Base-by-base conservation (phyloP, 257 asterid genomes). In the Coffea eugenioides region DNA sequence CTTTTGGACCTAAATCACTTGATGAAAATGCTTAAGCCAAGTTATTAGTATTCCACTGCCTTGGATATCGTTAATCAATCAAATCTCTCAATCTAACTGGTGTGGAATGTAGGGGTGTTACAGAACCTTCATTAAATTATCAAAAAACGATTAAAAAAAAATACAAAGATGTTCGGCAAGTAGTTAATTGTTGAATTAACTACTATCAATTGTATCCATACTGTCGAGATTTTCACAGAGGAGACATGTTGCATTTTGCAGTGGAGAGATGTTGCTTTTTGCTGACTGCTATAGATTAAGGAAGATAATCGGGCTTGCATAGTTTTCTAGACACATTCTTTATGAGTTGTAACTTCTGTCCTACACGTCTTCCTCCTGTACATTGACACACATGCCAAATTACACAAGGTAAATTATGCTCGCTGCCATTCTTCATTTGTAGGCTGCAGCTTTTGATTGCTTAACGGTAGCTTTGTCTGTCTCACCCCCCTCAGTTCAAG, bases 391-490 rank as follows among this genome's bases (percentile, higher is more conserved):
- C 69, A 59, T 9, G 15, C n/a, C 23, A 39, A 75, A 75, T 12
- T n/a, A 59, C 41, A 41, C 45, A 75, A 75, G 41, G 8, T 61
- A 49, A 23, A 8, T 61, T 70, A 71, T 72, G 27, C 36, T 71
- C 27, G 27, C 54, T 72, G 71, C 52, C 5, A 39, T 9, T 20
- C 69, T 81, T 76, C 70, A 49, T 80, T 84, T 84, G 83, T 91
- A 95, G 98, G 97, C 87, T 73, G 87, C 90, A 41, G 91, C 97
- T 62, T 70, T 93, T 76, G 86, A 85, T 87, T 95, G 97, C 88
- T 89, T 93, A 88, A 89, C 89, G 56, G 81, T 88, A 68, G 98
- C 97, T 80, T 84, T 95, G 71, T 92, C 98, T 25, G 90, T 87
- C 68, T 85, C 97, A 79, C 96, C 97, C 4, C 81, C 97, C 79